Base-by-base conservation (phyloP, 2,329 filamentous ascomycete genomes). In the Cladosporium cucumerinum region DNA sequence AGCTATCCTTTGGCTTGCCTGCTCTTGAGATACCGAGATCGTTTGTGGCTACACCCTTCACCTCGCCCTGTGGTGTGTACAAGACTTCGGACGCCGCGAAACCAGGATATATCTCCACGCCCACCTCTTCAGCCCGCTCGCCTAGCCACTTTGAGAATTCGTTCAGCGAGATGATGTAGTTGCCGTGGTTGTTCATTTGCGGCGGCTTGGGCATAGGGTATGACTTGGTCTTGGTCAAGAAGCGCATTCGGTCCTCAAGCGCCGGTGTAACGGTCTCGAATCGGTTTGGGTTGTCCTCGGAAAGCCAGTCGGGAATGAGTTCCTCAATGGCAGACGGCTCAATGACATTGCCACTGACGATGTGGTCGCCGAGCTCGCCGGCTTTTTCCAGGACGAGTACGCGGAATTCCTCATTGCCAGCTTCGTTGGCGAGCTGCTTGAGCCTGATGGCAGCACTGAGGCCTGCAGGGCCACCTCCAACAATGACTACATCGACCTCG, bases 151-250 rank as follows among this genome's bases (percentile, higher is more conserved):
- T 96, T 65, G 91, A 90, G 74, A 99, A 89, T 78, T 98, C 92
- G 78, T 96, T 98, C 73, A 99, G 81, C 74, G 92, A 96, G 74
- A 99, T 88, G 70, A 99, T 99, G 78, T 96, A 98, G 80, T 99
- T 99, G 70, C 95, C 95, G 73, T 96, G 87, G 77, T 99, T 99
- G 82, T 93, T 87, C 95, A 99, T 99, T 81, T 98, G 95, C 34
- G 95, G 95, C 52, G 95, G 95, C 14, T 89, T 87, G 1, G 94
- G 95, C 61, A 98, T 82, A 6, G 92, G 92, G 65, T 96, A 87
- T 0, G 93, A 82, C 67, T 83, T 82, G 62, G 84, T 90, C 81
- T 93, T 90, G 55, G 94, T 98, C 67, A 99, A 84, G 79, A 97
- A 97, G 71, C 92, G 89, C 94, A 99, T 97, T 79, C 88, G 89